Conservation (phyloP, 495 filamentous ascomycete species). For the Ascodesmis nigricans region DNA sequence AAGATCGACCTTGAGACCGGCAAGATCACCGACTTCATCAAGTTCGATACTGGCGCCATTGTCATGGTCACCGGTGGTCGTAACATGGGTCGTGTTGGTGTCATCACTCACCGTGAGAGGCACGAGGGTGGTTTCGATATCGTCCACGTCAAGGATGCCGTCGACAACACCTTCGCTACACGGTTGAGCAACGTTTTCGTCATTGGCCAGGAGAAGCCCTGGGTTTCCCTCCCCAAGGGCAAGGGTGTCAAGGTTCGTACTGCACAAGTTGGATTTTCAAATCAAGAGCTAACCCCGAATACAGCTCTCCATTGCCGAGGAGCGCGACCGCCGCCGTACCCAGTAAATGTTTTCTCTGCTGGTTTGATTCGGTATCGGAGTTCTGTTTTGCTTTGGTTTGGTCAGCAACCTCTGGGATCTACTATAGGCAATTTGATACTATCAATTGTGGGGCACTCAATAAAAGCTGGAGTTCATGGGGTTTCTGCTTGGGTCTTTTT, state of each 20-base stretch:
- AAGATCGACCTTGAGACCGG: constrained; percentile 93
- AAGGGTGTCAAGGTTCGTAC: constrained; percentile 80
- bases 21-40: constrained; percentile 91
- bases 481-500: no score
- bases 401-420: no score
- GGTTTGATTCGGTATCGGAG: no score
- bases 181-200: constrained; percentile 97
- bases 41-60: constrained; percentile 91
- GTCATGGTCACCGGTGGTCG: constrained; percentile 96
- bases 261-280: constrained; percentile 1
- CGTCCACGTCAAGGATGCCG: constrained; percentile 96
- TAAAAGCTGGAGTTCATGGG: no score
- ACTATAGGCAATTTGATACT: no score
- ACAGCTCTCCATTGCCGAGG: constrained; percentile 83
- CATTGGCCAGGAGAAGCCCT: constrained; percentile 93
- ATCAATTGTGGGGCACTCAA: no score
- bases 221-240: constrained; percentile 97
- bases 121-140: constrained; percentile 99
- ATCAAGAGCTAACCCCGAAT: constrained; percentile 9
- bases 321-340: constrained; percentile 86
- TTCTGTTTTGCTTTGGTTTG: no score
- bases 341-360: no score
- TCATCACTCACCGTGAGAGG: constrained; percentile 98
- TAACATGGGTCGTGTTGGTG: constrained; percentile 99
- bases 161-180: constrained; percentile 98